Evolutionary conservation across 1,284 basidiomycete genomes (phyloP), one percentile per base, ranked within the genome.

Genomic region (Cystobasidium sp.): DNA sequence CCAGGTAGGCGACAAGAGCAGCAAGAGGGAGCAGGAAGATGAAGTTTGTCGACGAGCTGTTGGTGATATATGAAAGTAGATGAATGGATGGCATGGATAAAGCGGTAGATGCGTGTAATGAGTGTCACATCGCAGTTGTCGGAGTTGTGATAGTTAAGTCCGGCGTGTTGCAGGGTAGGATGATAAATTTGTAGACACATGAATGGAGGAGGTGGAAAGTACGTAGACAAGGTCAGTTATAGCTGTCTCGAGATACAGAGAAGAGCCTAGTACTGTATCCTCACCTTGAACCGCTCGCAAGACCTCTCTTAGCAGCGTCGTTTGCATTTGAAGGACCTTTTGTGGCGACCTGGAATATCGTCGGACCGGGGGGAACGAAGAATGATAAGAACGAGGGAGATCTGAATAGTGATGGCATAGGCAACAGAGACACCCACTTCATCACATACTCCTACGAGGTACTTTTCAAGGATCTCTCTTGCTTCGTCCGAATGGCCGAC

Each of bases 401-500:
- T 53, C 18, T 49, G 24, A 6, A 56, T 43, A 31, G n/a, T 9
- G 22, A 31, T n/a, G 12, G 72, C 49, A 71, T 49, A 24, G 9
- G 43, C 22, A 44, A 7, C 0, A 43, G 39, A 37, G 39, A 41
- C 6, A 82, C 82, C 75, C 67, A 84, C 84, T 74, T 80, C 86
- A 79, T 68, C 87, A 83, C 88, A 95, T 86, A 80, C 84, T 88
- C 76, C 83, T 39, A 84, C 82, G 62, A 81, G 79, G 78, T 84
- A 82, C 52, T 81, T 80, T n/a, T 88, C 87, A 73, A 99, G 87
- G 77, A 97, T 87, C n/a, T 86, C 89, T 75, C 96, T 90, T 18
- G 96, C 97, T 84, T 99, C 97, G 81, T 99, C 97, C 18, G 95
- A 98, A 87, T 99, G 96, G 56, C 97, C 96, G 62, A 99, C 95